Conservation (phyloP, 1,284 basidiomycete species). For the Termitomyces sp. region DNA sequence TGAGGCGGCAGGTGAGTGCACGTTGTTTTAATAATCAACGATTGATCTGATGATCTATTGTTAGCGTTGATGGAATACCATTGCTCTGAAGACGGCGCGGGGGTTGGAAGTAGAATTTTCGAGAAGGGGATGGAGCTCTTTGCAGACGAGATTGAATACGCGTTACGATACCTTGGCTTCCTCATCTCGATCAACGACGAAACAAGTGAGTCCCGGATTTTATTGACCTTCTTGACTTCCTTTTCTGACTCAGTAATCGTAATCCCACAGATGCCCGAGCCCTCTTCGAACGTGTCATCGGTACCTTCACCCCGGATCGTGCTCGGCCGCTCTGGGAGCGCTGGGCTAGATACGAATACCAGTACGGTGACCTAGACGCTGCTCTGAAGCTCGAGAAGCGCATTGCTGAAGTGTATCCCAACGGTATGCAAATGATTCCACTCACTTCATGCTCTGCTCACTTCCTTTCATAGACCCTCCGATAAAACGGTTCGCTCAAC, state of each 20-base stretch:
- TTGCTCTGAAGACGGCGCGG: conserved; percentile 74
- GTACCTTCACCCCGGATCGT: conserved; percentile 73
- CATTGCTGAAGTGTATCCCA: conserved; percentile 83
- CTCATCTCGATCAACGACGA: conserved; percentile 94
- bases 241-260: conserved; percentile 2
- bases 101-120: conserved; percentile 88
- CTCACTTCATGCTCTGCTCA: conserved; percentile 3
- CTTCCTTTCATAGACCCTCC: conserved; percentile 60
- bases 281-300: conserved; percentile 85
- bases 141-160: conserved; percentile 80
- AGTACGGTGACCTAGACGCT: conserved; percentile 88
- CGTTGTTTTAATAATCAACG: background rate
- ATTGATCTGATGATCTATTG: background rate
- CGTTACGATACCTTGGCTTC: conserved; percentile 87
- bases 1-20: conserved; percentile 74
- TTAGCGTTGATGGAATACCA: conserved; percentile 94
- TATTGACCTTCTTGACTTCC: conserved; percentile 9
- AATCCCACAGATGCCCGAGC: conserved; percentile 83
- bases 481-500: conserved; percentile 87
- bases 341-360: conserved; percentile 94
- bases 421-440: conserved; percentile 45
- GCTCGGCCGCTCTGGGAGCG: conserved; percentile 90
- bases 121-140: conserved; percentile 88
- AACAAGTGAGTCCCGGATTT: conserved; percentile 60
- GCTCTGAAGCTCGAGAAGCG: conserved; percentile 86